Evolutionary conservation across 768 basidiomycete species (phyloP).

Genomic region (Peribolospora baueri): DNA sequence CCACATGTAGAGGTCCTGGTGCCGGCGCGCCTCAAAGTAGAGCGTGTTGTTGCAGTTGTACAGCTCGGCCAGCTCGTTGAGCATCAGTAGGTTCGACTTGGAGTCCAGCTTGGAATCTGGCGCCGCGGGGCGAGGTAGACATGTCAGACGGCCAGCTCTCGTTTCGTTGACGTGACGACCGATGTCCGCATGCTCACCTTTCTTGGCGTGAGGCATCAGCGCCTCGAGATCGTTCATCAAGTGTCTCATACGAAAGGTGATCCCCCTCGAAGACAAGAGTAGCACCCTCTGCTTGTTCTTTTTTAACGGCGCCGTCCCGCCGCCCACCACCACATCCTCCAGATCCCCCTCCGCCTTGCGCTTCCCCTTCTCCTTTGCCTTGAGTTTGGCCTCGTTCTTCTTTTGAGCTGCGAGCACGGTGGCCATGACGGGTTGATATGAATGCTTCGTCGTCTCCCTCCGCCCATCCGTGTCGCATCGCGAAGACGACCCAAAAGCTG

Average conservation of each 20-base stretch:
- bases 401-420: too few relatives aligned
- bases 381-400: too few relatives aligned
- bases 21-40: conserved; percentile 80
- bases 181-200: conserved; percentile 33
- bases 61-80: conserved; percentile 89
- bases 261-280: conserved; percentile 70
- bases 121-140: not conserved
- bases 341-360: too few relatives aligned
- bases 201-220: conserved; percentile 81
- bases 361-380: too few relatives aligned
- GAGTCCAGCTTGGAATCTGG: conserved; percentile 92
- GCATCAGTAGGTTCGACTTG: conserved; percentile 69
- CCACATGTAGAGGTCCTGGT: conserved; percentile 87
- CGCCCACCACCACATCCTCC: too few relatives aligned
- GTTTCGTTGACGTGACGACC: too few relatives aligned
- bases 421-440: too few relatives aligned
- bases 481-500: too few relatives aligned
- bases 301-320: too few relatives aligned
- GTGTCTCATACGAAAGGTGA: conserved; percentile 90
- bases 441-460: too few relatives aligned
- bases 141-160: too few relatives aligned
- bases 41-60: conserved; percentile 93
- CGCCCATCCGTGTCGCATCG: too few relatives aligned
- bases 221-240: conserved; percentile 82
- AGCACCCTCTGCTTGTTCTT: conserved; percentile 74